phyloP scores from a whole-genome alignment of 1,139 yeast genomes.

The Nakaseomyces sp. region DNA sequence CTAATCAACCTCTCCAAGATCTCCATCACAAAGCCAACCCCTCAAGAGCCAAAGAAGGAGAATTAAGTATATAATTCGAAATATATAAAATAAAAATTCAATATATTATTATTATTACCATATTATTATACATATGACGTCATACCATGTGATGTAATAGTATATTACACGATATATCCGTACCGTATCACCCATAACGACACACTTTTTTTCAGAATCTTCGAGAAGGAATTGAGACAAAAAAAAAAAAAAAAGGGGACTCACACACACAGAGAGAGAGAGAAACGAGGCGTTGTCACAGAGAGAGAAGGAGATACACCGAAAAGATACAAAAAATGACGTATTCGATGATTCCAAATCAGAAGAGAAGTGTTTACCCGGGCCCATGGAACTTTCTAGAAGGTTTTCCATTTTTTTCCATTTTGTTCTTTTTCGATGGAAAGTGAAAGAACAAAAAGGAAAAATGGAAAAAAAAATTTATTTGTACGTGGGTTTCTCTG shows the following conservation, averaged over 20 bases:
- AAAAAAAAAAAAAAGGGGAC: background rate
- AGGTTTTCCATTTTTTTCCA: background rate
- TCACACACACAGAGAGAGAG: background rate
- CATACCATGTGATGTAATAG: background rate
- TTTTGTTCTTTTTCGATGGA: background rate
- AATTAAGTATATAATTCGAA: too few relatives aligned
- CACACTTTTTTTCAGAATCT: too few relatives aligned
- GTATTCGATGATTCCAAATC: too few relatives aligned
- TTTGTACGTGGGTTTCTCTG: background rate
- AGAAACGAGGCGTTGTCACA: too few relatives aligned
- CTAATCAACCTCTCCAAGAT: slow-evolving; percentile 17
- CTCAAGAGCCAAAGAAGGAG: slow-evolving; percentile 1
- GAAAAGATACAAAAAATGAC: too few relatives aligned
- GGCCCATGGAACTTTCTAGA: background rate
- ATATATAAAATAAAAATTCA: too few relatives aligned
- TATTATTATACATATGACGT: too few relatives aligned
- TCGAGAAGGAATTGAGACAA: too few relatives aligned
- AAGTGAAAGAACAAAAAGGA: background rate
- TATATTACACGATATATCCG: background rate
- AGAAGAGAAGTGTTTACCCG: too few relatives aligned
- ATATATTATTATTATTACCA: too few relatives aligned
- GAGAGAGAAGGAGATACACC: too few relatives aligned
- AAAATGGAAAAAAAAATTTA: background rate
- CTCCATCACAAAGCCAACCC: slow-evolving; percentile 12
- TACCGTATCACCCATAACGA: too few relatives aligned